These are phyloP conservation scores for Sambucus nigra DNA, from an alignment of 129 eudicot species.

Conservation along the genomic window DNA sequence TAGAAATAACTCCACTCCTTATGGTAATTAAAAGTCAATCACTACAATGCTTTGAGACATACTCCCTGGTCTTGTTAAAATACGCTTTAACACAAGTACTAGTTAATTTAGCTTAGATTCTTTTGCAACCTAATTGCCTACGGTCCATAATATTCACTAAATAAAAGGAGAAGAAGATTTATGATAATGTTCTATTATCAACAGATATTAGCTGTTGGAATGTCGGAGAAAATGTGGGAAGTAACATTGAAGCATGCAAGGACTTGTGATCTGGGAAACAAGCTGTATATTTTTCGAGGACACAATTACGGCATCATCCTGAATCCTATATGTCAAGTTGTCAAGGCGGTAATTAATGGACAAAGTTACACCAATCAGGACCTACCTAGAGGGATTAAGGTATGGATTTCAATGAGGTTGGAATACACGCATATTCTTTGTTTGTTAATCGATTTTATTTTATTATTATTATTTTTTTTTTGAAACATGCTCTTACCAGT, in stretches of 20 bases:
- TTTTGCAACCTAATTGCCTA: no score
- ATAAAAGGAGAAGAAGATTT: no score
- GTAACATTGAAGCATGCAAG: constrained; percentile 51
- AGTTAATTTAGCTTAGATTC: no score
- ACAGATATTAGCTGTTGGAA: constrained; percentile 58
- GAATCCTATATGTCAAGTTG: constrained; percentile 54
- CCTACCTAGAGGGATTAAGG: constrained; percentile 32
- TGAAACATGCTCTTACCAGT: no score
- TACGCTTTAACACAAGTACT: no score
- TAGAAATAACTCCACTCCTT: no score
- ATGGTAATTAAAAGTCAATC: no score
- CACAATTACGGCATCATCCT: constrained; percentile 28
- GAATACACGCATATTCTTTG: background rate
- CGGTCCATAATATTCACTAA: no score
- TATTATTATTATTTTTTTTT: background rate
- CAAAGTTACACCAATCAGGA: constrained; percentile 22
- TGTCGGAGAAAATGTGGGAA: constrained; percentile 82
- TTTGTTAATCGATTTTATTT: background rate
- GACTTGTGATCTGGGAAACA: constrained; percentile 31
- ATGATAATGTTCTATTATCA: background rate
- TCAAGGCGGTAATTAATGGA: constrained; percentile 45
- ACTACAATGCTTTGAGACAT: no score
- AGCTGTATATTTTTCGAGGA: constrained; percentile 27
- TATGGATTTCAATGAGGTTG: constrained; percentile 11
- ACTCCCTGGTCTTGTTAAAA: no score